Base-by-base conservation (phyloP, 2,329 filamentous ascomycete genomes). In the Sphaerulina populicola region DNA sequence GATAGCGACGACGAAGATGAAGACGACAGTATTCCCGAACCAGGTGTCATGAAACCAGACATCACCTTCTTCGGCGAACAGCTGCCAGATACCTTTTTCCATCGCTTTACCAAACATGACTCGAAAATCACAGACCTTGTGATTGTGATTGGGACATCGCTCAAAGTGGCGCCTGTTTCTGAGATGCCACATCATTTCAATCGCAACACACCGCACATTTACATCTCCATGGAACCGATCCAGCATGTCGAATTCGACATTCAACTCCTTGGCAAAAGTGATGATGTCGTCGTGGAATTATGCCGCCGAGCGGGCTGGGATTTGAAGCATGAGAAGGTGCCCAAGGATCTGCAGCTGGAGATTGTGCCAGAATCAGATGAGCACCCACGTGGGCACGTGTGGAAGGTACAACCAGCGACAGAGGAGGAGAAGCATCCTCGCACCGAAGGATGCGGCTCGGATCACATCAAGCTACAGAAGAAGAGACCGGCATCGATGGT, bases 51-150 rank as follows among this genome's bases (percentile, higher is more conserved):
- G 88, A 95, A 80, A 76, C 93, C 93, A 7, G 91, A 97, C 71
- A 97, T 98, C 65, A 97, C 88, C 42, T 97, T 98, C 74, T 97
- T 97, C 64, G 91, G 91, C 60, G 93, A 98, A 71, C 78, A 83
- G 45, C 82, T 98, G 1, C 90, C 91, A 0, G 82, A 87, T 60
- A 79, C 81, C 59, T 98, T 98, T 69, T 86, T 85, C 51, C 75
- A 80, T 44, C 84, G 90, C 6, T 78, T 97, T 11, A 81, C 86
- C n/a, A 77, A 87, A 54, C 79, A 88, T 60, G 93, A 98, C 69
- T 81, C 82, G 53, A 80, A 88, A 57, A 75, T 79, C 51, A 87
- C 86, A 1, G 93, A 98, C 66, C 77, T 98, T 12, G 86, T 97
- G 59, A 83, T 98, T 59, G 90, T 97, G 59, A 96, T 98, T 62